These are phyloP conservation scores for Posidonia australis DNA, from an alignment of 106 monocot species.

Conservation along the genomic window DNA sequence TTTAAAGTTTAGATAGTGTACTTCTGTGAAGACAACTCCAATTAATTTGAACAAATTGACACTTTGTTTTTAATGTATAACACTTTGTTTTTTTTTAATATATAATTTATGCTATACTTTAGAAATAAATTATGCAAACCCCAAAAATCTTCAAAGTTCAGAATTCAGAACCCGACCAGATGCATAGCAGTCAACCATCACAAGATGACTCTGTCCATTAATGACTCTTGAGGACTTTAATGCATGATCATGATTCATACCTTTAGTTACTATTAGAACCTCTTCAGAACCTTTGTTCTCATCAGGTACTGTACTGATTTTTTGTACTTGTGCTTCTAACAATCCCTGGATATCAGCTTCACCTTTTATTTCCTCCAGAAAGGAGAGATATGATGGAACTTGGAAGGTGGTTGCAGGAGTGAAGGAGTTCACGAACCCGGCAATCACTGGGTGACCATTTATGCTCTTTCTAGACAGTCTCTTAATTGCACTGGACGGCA, in stretches of 20 bases:
- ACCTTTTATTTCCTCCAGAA: constrained; percentile 19
- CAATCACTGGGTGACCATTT: constrained; percentile 27
- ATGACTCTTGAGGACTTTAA: neutral
- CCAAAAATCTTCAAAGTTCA: neutral
- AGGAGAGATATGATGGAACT: constrained; percentile 14
- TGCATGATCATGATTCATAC: constrained; percentile 9
- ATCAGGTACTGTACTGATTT: constrained; percentile 36
- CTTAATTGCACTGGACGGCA: constrained; percentile 41
- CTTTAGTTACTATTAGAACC: constrained; percentile 16
- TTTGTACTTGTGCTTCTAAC: constrained; percentile 44
- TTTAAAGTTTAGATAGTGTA: no score
- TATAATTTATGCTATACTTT: no score
- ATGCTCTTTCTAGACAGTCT: constrained; percentile 34
- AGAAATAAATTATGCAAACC: neutral
- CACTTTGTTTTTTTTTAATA: no score
- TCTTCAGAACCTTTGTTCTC: constrained; percentile 16
- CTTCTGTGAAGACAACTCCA: no score
- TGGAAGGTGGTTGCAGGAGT: constrained; percentile 8
- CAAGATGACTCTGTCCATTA: neutral
- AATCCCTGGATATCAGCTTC: constrained; percentile 22
- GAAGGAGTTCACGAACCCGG: constrained; percentile 27
- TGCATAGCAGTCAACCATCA: neutral
- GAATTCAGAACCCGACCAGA: no score
- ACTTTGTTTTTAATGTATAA: no score
- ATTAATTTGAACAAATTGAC: no score